Conservation (phyloP, 257 asterid species). For the Solanum paucissectum region DNA sequence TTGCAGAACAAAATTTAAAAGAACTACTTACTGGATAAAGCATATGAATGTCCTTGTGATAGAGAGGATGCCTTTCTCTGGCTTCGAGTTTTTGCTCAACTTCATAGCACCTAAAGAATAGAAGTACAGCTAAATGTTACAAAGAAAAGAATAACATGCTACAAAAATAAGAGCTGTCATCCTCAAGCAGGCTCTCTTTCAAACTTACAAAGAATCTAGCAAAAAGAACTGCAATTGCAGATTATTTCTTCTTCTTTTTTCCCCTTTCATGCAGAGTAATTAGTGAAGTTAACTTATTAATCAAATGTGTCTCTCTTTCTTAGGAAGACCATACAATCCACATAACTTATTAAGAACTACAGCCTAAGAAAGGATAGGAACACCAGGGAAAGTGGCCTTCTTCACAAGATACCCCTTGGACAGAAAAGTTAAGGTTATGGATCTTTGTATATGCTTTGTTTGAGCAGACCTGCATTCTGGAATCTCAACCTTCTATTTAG, state of each 20-base stretch:
- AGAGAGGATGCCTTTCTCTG: conserved; percentile 80
- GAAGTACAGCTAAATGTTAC: not conserved
- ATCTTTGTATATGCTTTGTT: not conserved
- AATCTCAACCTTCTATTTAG: not conserved
- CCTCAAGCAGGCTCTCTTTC: not conserved
- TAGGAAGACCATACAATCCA: not conserved
- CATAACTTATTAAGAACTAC: not conserved
- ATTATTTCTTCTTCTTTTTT: not conserved
- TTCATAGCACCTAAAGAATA: conserved; percentile 60
- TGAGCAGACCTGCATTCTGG: not conserved
- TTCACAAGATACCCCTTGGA: not conserved
- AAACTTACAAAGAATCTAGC: not conserved
- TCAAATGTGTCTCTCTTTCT: not conserved
- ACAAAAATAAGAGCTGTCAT: not conserved
- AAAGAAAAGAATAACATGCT: not conserved
- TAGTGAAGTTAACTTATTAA: not conserved
- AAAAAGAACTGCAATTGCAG: not conserved
- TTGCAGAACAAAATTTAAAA: not conserved
- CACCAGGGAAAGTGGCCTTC: not conserved
- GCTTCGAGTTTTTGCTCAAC: conserved; percentile 76
- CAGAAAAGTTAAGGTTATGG: not conserved
- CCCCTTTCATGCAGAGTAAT: not conserved
- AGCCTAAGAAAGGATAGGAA: not conserved
- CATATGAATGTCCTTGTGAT: conserved; percentile 69
- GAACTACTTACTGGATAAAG: conserved; percentile 60